Conservation (phyloP, 2,329 filamentous ascomycete species). For the Fonsecaea monophora region DNA sequence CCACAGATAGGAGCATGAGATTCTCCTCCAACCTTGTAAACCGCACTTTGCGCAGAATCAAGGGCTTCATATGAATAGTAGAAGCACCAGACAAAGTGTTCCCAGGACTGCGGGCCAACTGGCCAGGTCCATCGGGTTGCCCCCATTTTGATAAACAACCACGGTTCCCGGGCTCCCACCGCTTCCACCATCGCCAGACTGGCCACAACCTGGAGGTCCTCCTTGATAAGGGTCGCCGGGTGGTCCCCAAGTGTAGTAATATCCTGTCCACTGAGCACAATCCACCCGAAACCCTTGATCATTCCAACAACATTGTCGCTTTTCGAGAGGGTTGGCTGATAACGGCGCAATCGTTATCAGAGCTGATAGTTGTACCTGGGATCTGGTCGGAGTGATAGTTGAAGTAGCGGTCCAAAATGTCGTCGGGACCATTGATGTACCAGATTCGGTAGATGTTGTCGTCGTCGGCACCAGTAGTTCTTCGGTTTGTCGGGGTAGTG, state of each 20-base stretch:
- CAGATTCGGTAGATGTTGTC: constrained; percentile 4
- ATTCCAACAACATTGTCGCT: constrained; percentile 40
- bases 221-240: constrained; percentile 37
- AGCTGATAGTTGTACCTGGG: constrained; percentile 26
- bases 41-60: neutral
- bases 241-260: constrained; percentile 42
- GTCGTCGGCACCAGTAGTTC: constrained; percentile 23
- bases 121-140: constrained; percentile 14
- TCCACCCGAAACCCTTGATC: constrained; percentile 41
- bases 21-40: neutral
- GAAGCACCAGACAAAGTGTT: constrained; percentile 21
- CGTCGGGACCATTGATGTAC: constrained; percentile 10
- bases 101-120: constrained; percentile 27
- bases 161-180: constrained; percentile 22
- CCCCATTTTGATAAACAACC: constrained; percentile 30
- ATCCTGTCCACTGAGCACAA: constrained; percentile 42
- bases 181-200: constrained; percentile 24
- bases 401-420: constrained; percentile 24
- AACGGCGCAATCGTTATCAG: constrained; percentile 38
- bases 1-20: neutral
- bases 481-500: constrained; percentile 18
- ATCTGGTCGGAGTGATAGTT: constrained; percentile 15
- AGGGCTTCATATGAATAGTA: constrained; percentile 28
- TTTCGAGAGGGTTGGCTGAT: constrained; percentile 33
- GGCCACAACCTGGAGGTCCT: constrained; percentile 34